Evolutionary conservation across 1,139 yeast species (phyloP).

Genomic region (Groenewaldozyma sp.): DNA sequence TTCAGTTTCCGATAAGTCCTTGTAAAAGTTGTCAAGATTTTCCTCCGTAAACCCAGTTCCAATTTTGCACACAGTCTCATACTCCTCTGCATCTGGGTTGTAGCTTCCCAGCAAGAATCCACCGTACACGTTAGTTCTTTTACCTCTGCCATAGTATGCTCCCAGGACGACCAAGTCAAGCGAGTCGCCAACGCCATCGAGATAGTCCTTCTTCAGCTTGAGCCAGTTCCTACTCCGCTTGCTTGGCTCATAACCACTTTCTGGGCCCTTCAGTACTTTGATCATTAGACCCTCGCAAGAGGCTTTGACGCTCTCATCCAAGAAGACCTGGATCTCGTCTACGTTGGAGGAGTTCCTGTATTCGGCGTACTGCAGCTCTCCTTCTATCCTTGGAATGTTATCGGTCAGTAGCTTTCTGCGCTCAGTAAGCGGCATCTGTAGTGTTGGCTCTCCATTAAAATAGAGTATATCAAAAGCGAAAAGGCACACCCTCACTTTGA

Average conservation of each 20-base stretch:
- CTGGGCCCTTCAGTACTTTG: conserved; percentile 72
- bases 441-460: conserved; percentile 59
- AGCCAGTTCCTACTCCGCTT: conserved; percentile 94
- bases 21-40: conserved; percentile 50
- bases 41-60: conserved; percentile 97
- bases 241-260: conserved; percentile 85
- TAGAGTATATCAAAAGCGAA: conserved; percentile 85
- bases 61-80: conserved; percentile 90
- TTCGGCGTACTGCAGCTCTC: conserved; percentile 78
- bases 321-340: conserved; percentile 67
- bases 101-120: conserved; percentile 88
- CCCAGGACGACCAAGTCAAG: conserved; percentile 90
- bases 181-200: conserved; percentile 83
- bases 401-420: conserved; percentile 55
- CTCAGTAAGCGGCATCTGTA: conserved; percentile 58
- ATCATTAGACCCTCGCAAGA: conserved; percentile 97
- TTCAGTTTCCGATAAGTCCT: conserved; percentile 59
- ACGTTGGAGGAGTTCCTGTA: conserved; percentile 60
- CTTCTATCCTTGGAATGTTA: conserved; percentile 53
- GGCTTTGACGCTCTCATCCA: conserved; percentile 83
- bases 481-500: conserved; percentile 82
- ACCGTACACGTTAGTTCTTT: conserved; percentile 90
- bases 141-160: conserved; percentile 89
- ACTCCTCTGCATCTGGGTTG: conserved; percentile 83
- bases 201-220: conserved; percentile 85